Conservation (phyloP, 768 basidiomycete species). For the Leccinum barrowsii region DNA sequence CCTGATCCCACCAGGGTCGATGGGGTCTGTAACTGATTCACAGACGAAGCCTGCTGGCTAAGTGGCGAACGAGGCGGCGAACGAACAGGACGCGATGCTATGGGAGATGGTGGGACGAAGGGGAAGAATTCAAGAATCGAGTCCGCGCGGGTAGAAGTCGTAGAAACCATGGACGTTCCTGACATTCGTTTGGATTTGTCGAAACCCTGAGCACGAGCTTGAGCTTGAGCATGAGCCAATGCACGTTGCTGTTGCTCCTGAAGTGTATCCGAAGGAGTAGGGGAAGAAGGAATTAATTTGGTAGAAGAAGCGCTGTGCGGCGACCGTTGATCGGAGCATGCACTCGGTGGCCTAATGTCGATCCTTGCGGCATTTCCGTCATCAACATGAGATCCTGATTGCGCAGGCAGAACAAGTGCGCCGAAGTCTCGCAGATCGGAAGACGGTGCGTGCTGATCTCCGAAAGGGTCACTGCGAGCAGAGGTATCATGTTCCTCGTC, state of each 20-base stretch:
- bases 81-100: conserved; percentile 74
- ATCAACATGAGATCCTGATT: conserved; percentile 54
- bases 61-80: conserved; percentile 75
- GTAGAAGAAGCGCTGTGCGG: conserved; percentile 62
- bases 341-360: conserved; percentile 49
- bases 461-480: conserved; percentile 53
- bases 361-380: conserved; percentile 66
- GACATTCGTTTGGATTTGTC: conserved; percentile 51
- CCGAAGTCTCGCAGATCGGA: conserved; percentile 36
- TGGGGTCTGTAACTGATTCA: conserved; percentile 10
- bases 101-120: conserved; percentile 86
- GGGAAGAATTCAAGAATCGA: conserved; percentile 86
- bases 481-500: conserved; percentile 30
- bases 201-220: conserved; percentile 50
- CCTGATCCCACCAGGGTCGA: neutral
- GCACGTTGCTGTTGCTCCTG: conserved; percentile 70
- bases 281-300: conserved; percentile 50
- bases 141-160: conserved; percentile 70
- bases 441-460: conserved; percentile 46
- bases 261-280: conserved; percentile 35
- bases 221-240: conserved; percentile 57
- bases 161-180: conserved; percentile 62
- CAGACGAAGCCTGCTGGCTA: conserved; percentile 50
- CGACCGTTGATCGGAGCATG: conserved; percentile 39
- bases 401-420: conserved; percentile 43